Conservation (phyloP, 176 grass and related monocot species). For the Puya raimondii region DNA sequence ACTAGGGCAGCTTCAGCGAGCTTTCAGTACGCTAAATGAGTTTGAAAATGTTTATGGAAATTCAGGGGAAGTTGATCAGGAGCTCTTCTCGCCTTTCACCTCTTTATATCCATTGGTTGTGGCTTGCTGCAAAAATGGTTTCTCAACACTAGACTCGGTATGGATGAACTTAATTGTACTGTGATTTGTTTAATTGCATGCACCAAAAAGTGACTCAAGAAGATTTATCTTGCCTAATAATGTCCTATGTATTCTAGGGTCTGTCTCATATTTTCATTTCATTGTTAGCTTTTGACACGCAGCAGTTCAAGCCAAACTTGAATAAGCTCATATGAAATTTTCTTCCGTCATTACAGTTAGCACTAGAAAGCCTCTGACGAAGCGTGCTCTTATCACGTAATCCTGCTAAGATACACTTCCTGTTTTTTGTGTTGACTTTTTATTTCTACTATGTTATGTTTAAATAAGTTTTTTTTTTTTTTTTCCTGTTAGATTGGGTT, state of each 20-base stretch:
- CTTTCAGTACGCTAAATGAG: constrained; percentile 70
- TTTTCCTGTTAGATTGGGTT: no score
- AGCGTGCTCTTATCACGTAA: neutral
- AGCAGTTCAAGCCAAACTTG: neutral
- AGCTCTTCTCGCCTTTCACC: constrained; percentile 91
- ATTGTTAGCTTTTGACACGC: neutral
- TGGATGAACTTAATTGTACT: constrained; percentile 3
- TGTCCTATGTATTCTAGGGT: neutral
- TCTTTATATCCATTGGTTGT: constrained; percentile 77
- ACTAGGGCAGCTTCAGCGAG: constrained; percentile 73
- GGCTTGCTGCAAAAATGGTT: constrained; percentile 82
- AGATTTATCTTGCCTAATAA: neutral
- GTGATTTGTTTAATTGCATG: neutral
- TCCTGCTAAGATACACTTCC: neutral
- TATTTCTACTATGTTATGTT: no score
- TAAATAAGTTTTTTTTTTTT: no score
- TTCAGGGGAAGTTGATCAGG: constrained; percentile 44
- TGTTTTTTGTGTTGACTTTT: no score
- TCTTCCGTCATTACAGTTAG: no score
- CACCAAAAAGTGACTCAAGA: neutral
- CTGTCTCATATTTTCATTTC: neutral
- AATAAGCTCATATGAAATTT: neutral
- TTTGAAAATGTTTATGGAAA: constrained; percentile 81
- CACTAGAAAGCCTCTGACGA: neutral
- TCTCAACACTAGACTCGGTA: constrained; percentile 79